Evolutionary conservation across 2,329 filamentous ascomycete species (phyloP), one percentile per base, ranked within the genome.

Genomic region (Microcyclosporella mali): DNA sequence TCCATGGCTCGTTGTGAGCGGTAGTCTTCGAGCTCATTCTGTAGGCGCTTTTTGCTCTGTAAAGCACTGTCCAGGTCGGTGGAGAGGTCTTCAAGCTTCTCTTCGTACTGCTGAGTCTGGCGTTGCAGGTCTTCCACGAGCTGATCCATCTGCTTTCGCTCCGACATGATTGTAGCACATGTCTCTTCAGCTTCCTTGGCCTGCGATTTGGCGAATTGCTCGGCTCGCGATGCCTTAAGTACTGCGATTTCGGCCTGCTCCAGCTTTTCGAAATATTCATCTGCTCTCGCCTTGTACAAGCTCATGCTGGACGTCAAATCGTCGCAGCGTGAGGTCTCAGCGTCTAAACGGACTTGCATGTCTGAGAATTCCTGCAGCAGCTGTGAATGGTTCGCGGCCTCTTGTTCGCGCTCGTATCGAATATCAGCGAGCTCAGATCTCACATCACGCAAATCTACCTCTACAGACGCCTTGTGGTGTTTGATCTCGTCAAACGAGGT

Each of bases 11-110:
- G 81, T 66, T 95, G 89, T 61, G 83, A 94, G 47, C 92, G 82
- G 71, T 97, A 98, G 66, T 98, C 90, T 66, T 97, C 90, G 2
- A 98, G 82, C 69, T 98, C 90, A 61, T 97, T 89, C 65, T 98
- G 90, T 17, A 97, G 81, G 46, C 90, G 81, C 69, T 89, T 94
- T 75, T 95, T 95, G 15, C 88, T 81, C 68, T 95, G 89, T 14
- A 87, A 72, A 2, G 85, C 87, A 15, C 82, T 82, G 47, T 94
- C 84, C 7, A 95, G 77, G 61, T 98, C 90, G 1, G 90, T 90
- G 17, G 87, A 86, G 33, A 95, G 72, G 61, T 98, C 90, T 61
- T 97, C 90, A 37, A 95, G 75, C 59, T 83, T 85, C 69, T 94
- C 90, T 59, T 97, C 90, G 36, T 90, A 82, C 33, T 85, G 82